Percentiles rank a stretch among this genome's conserved stretches.
These are phyloP conservation scores for Tylopilus vinaceipallidus DNA, from an alignment of 768 basidiomycete genomes.

Conservation along the genomic window DNA sequence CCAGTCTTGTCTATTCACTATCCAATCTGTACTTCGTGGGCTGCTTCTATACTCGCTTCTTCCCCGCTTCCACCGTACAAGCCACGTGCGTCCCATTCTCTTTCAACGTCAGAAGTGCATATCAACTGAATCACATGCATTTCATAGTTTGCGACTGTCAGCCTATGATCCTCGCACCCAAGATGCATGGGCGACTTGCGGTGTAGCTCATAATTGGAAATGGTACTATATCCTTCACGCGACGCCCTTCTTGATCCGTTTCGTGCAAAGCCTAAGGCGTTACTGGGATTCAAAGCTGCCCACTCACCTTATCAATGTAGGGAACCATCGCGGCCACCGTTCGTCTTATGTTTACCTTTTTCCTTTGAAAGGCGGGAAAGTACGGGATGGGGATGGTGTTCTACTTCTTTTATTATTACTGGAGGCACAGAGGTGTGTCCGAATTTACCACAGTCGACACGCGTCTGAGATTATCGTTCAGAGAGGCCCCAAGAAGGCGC, in stretches of 20 bases:
- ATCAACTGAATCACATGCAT: not conserved
- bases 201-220: conserved; percentile 54
- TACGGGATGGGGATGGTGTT: conserved; percentile 67
- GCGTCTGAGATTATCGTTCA: not conserved
- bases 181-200: conserved; percentile 42
- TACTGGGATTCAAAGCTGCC: conserved; percentile 71
- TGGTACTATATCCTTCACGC: conserved; percentile 54
- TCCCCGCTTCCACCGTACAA: not conserved
- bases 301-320: conserved; percentile 89
- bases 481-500: conserved; percentile 44
- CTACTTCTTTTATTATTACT: conserved; percentile 70
- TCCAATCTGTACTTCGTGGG: conserved; percentile 70
- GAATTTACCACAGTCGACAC: not conserved
- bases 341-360: not conserved
- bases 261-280: conserved; percentile 85
- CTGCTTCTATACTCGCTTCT: conserved; percentile 58
- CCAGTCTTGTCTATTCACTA: conserved; percentile 74
- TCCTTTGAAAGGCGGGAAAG: conserved; percentile 69
- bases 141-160: not conserved
- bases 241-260: conserved; percentile 72
- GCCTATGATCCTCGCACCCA: conserved; percentile 37
- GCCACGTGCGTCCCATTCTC: not conserved
- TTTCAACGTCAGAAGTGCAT: not conserved
- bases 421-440: conserved; percentile 62
- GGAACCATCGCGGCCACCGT: conserved; percentile 23